phyloP scores from a whole-genome alignment of 202 grass and related monocot genomes.

The Panicum virgatum region DNA sequence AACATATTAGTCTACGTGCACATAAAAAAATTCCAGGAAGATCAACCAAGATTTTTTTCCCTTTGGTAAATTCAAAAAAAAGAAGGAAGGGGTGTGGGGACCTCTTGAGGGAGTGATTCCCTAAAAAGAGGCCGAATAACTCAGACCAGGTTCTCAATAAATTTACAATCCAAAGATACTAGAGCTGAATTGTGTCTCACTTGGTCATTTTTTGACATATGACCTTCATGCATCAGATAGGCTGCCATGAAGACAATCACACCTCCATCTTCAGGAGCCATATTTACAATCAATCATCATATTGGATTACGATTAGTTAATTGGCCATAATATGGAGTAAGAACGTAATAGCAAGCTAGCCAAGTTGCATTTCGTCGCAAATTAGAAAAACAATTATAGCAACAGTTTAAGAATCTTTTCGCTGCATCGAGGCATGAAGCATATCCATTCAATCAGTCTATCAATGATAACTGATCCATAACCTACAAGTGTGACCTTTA shows the following conservation, averaged over 20 bases:
- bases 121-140: not conserved
- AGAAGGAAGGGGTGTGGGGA: not conserved
- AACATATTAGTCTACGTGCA: conserved; percentile 6
- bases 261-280: too few relatives aligned
- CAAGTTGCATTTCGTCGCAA: conserved; percentile 9
- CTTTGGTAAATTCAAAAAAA: not conserved
- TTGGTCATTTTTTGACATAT: conserved; percentile 16
- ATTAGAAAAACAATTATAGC: conserved; percentile 21
- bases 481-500: too few relatives aligned
- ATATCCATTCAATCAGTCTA: conserved; percentile 11
- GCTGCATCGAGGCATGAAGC: conserved; percentile 14
- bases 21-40: conserved; percentile 5
- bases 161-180: conserved; percentile 15
- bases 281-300: conserved; percentile 1
- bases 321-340: not conserved
- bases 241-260: too few relatives aligned
- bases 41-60: conserved; percentile 8
- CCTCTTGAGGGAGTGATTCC: not conserved
- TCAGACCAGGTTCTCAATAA: not conserved
- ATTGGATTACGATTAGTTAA: conserved; percentile 10
- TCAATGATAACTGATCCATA: conserved; percentile 6
- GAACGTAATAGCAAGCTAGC: not conserved
- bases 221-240: too few relatives aligned
- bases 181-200: not conserved
- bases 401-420: conserved; percentile 12